Base-by-base conservation (phyloP, 805 yeast species). In the Candida sithepensis region DNA sequence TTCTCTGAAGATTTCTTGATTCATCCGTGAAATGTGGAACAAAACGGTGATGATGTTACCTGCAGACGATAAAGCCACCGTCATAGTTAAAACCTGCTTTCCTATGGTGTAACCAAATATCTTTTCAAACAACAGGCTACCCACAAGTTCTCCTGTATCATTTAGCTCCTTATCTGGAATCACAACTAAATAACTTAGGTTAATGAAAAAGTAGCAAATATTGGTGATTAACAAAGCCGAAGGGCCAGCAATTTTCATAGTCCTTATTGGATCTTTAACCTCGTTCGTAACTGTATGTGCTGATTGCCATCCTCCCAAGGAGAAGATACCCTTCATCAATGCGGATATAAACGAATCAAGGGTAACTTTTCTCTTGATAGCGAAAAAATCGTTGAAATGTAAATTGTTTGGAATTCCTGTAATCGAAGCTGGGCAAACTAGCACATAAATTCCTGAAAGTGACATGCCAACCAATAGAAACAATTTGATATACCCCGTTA, bases 401-500 rank as follows among this genome's bases (percentile, higher is more conserved):
- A 77, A 59, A 45, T 75, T 72, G 50, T 70, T 74, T 32, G 68
- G 78, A 44, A 72, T 69, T n/a, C 68, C 69, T 0, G 78, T 72
- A 3, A 69, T 34, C 0, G 67, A 69, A 38, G 64, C 57, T n/a
- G 79, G 86, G n/a, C 78, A 53, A 1, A 71, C 34, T n/a, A 79
- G 51, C 3, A 78, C 82, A 55, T 80, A 84, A 2, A 82, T 16
- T 0, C 91, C 88, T 0, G 85, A 77, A 4, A 73, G 43, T 2
- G 80, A 70, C 73, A 85, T 78, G 1, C 82, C 60, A 0, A 64
- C 72, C 37, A 85, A 70, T 26, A 85, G 64, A 3, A 68, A 59
- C 41, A 86, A 59, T 60, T 86, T 86, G 59, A 85, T 56, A 7
- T 72, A 72, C 0, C 94, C 92, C 3, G 85, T 63, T 12, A 77